A percentile compares a stretch with the other conserved stretches of the same genome.
Conservation (phyloP, 2,329 filamentous ascomycete species). For the Lecanicillium sp. region DNA sequence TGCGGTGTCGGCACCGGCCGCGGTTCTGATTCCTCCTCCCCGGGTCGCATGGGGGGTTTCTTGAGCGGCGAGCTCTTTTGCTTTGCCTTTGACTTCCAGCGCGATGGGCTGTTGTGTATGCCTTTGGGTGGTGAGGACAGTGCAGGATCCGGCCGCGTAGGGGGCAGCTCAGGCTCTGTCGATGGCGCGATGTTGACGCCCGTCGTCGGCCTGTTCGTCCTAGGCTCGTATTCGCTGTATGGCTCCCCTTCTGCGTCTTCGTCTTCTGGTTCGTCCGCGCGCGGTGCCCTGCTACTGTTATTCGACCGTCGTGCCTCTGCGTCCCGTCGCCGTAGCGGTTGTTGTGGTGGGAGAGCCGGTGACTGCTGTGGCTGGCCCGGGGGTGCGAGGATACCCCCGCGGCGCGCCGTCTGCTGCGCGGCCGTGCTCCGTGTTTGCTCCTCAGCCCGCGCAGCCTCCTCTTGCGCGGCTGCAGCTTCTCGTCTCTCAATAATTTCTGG, state of each 20-base stretch:
- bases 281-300: neutral
- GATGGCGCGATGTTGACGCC: constrained; percentile 13
- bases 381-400: constrained; percentile 7
- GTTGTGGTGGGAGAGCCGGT: constrained; percentile 1
- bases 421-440: constrained; percentile 6
- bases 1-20: constrained; percentile 6
- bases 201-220: neutral
- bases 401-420: constrained; percentile 9
- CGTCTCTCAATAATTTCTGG: constrained; percentile 49
- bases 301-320: too few relatives aligned
- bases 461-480: constrained; percentile 31
- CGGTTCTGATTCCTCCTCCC: neutral
- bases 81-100: constrained; percentile 29
- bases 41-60: constrained; percentile 28
- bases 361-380: constrained; percentile 5
- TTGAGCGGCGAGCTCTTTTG: constrained; percentile 47
- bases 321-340: neutral
- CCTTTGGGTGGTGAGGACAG: constrained; percentile 51
- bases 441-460: constrained; percentile 13
- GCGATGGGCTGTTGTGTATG: constrained; percentile 54
- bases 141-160: constrained; percentile 47
- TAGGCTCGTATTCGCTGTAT: neutral
- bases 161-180: constrained; percentile 60
- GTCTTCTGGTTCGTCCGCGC: neutral
- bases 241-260: too few relatives aligned